Conservation (phyloP, 1,284 basidiomycete genomes). For the Mixia osmundae region DNA sequence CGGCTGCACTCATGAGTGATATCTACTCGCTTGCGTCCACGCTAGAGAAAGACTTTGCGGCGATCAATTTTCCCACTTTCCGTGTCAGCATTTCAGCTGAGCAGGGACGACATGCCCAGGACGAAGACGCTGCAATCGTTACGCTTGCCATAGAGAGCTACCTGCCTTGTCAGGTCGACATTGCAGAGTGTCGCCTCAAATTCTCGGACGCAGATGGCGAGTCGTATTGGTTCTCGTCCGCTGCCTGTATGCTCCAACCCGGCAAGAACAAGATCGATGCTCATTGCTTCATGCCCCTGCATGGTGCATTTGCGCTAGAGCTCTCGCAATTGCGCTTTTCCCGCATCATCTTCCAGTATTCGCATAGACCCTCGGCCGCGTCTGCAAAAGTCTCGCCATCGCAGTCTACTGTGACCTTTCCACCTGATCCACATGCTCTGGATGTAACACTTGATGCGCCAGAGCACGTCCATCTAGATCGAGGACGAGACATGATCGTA, state of each 20-base stretch:
- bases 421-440: not conserved
- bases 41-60: slow-evolving; percentile 28
- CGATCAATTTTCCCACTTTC: slow-evolving; percentile 42
- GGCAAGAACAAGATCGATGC: slow-evolving; percentile 28
- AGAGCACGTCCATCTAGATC: slow-evolving; percentile 7
- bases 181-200: slow-evolving; percentile 19
- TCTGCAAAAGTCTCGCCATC: not conserved
- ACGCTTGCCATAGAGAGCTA: slow-evolving; percentile 35
- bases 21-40: not conserved
- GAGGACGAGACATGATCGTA: not conserved
- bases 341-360: slow-evolving; percentile 20
- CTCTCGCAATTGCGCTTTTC: slow-evolving; percentile 19
- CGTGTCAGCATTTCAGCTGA: slow-evolving; percentile 28
- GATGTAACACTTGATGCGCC: slow-evolving; percentile 25
- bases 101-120: slow-evolving; percentile 30
- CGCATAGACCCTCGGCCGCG: slow-evolving; percentile 7
- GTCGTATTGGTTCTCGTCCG: slow-evolving; percentile 24
- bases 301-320: slow-evolving; percentile 27
- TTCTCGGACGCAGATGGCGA: slow-evolving; percentile 20
- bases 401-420: not conserved
- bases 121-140: slow-evolving; percentile 40
- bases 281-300: not conserved
- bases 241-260: slow-evolving; percentile 26
- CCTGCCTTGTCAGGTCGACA: slow-evolving; percentile 41
- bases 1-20: too few relatives aligned